Conservation (phyloP, 257 asterid species). For the Ehretia macrophylla region DNA sequence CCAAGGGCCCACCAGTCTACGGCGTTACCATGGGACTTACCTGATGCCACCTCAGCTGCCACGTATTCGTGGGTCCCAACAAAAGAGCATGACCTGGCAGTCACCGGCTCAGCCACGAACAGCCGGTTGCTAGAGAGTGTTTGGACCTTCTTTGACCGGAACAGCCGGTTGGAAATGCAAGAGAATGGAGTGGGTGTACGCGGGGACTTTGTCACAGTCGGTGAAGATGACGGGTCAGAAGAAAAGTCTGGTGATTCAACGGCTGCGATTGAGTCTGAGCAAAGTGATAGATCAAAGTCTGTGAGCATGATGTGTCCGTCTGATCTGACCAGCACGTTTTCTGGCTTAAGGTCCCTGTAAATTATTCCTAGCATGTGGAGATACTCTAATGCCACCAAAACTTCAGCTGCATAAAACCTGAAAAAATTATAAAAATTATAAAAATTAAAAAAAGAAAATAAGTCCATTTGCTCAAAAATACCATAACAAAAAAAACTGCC, state of each 20-base stretch:
- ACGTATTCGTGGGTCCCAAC: constrained; percentile 97
- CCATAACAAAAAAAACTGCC: no score
- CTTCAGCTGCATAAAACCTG: constrained; percentile 93
- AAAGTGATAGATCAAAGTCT: constrained; percentile 76
- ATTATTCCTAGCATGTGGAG: constrained; percentile 90
- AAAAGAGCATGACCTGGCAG: constrained; percentile 77
- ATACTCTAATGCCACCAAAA: constrained; percentile 81
- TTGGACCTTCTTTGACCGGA: constrained; percentile 67
- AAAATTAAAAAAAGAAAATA: neutral
- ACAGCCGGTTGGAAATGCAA: constrained; percentile 55
- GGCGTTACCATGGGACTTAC: constrained; percentile 79
- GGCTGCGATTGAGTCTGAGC: constrained; percentile 77
- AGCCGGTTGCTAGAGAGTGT: constrained; percentile 52
- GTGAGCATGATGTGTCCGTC: constrained; percentile 95
- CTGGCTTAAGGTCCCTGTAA: constrained; percentile 87
- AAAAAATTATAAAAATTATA: neutral
- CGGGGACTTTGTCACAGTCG: constrained; percentile 6
- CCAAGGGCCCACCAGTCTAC: constrained; percentile 98
- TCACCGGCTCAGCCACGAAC: constrained; percentile 85
- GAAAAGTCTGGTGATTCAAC: constrained; percentile 60
- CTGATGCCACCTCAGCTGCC: constrained; percentile 90
- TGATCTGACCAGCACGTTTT: constrained; percentile 83
- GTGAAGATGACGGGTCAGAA: constrained; percentile 29
- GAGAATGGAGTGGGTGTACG: constrained; percentile 49
- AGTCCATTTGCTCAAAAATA: neutral